Evolutionary conservation across 305 asterid species (phyloP), one percentile per base, ranked within the genome.

Genomic region (Rubia peregrina): DNA sequence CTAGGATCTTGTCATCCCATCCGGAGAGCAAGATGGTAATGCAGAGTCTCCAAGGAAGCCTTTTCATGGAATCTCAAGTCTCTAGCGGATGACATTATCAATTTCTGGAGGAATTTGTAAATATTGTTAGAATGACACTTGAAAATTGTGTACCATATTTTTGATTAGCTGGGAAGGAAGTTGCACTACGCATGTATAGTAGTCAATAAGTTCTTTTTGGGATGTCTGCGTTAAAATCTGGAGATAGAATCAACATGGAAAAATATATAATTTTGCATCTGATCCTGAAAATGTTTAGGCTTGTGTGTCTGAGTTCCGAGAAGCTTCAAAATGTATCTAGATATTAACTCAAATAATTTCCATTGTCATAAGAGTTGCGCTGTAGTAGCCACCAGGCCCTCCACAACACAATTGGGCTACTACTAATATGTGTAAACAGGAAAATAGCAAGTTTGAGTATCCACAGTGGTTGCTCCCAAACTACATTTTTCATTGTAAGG

Each of bases 51-150:
- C 72, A 75, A 60, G 74, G 77, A 77, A 48, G 65, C 88, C 22
- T 85, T 90, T 13, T 22, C 81, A 65, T 89, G 97, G 97, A 76
- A 82, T 71, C 79, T 91, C 75, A 91, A 85, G 79, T 86, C 97
- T 69, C 80, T 87, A 67, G 95, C 95, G 26, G 85, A 81, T 80
- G 96, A 86, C 67, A 76, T 91, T 67, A 71, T 86, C 40, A 80
- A 69, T 79, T 71, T 75, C 40, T 91, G 96, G 97, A 80, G 79
- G 79, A 64, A n/a, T 13, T 17, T 64, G 68, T 64, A 64, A 64
- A 40, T 40, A 7, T 17, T 19, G 33, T 40, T 19, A 17, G 13
- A 61, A 24, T 8, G 51, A 64, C 16, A 51, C 49, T n/a, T 38
- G 68, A 44, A 33, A 17, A 16, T 26, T 33, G 5, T 62, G 46